These are phyloP conservation scores for Sextonia rubra DNA, from an alignment of 164 flowering plant genomes.

Conservation along the genomic window DNA sequence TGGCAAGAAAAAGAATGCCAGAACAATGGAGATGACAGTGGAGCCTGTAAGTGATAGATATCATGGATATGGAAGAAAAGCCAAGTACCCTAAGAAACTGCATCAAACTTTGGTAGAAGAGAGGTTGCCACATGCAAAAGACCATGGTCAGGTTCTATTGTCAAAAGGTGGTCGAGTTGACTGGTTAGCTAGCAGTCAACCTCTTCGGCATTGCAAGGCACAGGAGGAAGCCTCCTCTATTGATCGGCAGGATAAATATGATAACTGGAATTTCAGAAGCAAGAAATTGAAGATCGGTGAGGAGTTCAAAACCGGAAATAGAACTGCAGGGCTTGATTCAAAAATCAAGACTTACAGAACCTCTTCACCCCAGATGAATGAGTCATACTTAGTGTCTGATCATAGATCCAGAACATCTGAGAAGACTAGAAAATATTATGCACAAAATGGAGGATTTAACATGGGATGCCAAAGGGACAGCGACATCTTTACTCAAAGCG, in stretches of 20 bases:
- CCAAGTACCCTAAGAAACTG: slow-evolving; percentile 32
- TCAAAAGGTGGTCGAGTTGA: slow-evolving; percentile 37
- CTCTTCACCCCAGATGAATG: slow-evolving; percentile 32
- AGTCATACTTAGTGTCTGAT: slow-evolving; percentile 29
- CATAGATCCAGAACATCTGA: slow-evolving; percentile 30
- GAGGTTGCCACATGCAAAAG: slow-evolving; percentile 19
- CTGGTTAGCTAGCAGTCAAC: slow-evolving; percentile 31
- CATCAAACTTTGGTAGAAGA: slow-evolving; percentile 34
- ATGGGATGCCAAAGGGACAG: slow-evolving; percentile 21
- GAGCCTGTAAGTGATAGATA: slow-evolving; percentile 35
- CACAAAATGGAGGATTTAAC: slow-evolving; percentile 41
- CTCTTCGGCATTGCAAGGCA: slow-evolving; percentile 24
- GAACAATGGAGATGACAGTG: slow-evolving; percentile 28
- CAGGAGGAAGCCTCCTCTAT: slow-evolving; percentile 34
- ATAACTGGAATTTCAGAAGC: slow-evolving; percentile 35
- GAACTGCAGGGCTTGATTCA: slow-evolving; percentile 15
- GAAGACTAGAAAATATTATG: slow-evolving; percentile 34
- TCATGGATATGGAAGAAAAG: slow-evolving; percentile 28
- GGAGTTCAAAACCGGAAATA: slow-evolving; percentile 23
- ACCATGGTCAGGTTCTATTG: neutral
- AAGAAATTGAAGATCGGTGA: slow-evolving; percentile 51
- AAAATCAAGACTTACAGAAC: slow-evolving; percentile 29
- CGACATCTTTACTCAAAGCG: slow-evolving; percentile 27
- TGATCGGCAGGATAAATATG: slow-evolving; percentile 31
- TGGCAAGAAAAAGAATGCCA: slow-evolving; percentile 20